Conservation (phyloP, 2,329 filamentous ascomycete species). For the Calonectria pseudoreteaudii region DNA sequence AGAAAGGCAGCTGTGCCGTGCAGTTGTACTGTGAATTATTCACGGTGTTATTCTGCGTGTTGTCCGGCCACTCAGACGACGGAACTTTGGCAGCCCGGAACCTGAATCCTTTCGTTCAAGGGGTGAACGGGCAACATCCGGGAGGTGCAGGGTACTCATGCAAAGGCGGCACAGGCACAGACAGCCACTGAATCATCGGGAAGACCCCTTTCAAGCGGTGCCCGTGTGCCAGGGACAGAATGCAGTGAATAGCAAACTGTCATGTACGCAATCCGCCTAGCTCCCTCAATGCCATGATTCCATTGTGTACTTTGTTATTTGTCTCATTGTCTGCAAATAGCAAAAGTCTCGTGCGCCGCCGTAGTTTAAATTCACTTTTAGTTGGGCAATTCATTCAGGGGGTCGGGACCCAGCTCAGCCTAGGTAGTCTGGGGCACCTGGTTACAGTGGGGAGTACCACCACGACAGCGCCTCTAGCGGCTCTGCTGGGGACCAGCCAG, state of each 20-base stretch:
- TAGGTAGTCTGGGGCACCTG: slow-evolving; percentile 17
- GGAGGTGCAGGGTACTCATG: slow-evolving; percentile 4
- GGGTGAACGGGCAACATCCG: slow-evolving; percentile 20
- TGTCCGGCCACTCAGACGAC: slow-evolving; percentile 18
- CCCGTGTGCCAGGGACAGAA: background rate
- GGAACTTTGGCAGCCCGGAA: background rate
- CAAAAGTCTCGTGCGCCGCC: slow-evolving; percentile 5
- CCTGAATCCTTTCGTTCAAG: background rate
- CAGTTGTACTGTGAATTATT: slow-evolving; percentile 4
- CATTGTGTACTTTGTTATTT: slow-evolving; percentile 1
- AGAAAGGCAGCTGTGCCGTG: background rate
- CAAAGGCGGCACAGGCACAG: slow-evolving; percentile 11
- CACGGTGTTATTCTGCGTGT: slow-evolving; percentile 12
- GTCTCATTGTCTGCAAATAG: slow-evolving; percentile 12
- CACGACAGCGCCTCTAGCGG: slow-evolving; percentile 14
- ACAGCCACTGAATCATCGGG: slow-evolving; percentile 1
- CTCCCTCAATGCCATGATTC: background rate
- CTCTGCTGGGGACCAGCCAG: slow-evolving; percentile 12
- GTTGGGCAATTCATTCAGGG: slow-evolving; percentile 13
- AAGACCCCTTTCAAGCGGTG: background rate
- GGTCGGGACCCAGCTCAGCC: slow-evolving; percentile 12
- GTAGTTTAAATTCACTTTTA: slow-evolving; percentile 13
- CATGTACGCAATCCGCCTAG: background rate
- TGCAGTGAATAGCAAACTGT: background rate
- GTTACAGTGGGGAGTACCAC: slow-evolving; percentile 15